These are phyloP conservation scores for Phytophthora podocarpi DNA, from an alignment of 352 stramenopile species.

Conservation along the genomic window DNA sequence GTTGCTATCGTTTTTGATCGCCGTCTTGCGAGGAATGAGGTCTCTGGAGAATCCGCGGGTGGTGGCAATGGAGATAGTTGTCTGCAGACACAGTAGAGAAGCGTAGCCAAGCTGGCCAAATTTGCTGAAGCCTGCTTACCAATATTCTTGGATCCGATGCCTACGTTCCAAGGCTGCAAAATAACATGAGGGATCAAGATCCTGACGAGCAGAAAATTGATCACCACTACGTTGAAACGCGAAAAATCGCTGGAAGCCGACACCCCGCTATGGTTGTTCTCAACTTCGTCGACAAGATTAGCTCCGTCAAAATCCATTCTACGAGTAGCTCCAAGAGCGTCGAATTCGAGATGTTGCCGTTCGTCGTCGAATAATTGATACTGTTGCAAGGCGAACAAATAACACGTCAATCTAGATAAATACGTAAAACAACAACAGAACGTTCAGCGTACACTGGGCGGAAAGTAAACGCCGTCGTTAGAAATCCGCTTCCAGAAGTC, in stretches of 20 bases:
- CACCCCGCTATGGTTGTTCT: too few relatives aligned
- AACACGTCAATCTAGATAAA: constrained; percentile 1
- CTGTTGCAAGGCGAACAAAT: constrained; percentile 25
- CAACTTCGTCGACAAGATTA: not conserved
- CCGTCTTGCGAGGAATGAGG: constrained; percentile 14
- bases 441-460: constrained; percentile 43
- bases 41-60: constrained; percentile 2
- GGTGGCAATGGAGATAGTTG: constrained; percentile 49
- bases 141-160: constrained; percentile 37
- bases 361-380: constrained; percentile 67
- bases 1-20: constrained; percentile 9
- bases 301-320: constrained; percentile 36
- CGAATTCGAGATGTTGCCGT: constrained; percentile 51
- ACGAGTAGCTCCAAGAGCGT: constrained; percentile 54
- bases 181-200: constrained; percentile 68
- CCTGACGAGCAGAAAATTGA: constrained; percentile 69
- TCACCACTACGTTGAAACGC: constrained; percentile 57
- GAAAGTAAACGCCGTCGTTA: constrained; percentile 69
- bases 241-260: constrained; percentile 11
- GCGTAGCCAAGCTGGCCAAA: constrained; percentile 50
- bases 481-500: constrained; percentile 66
- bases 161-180: constrained; percentile 51
- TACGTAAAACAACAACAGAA: not conserved
- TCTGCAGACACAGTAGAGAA: constrained; percentile 56
- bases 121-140: constrained; percentile 39